Percentiles rank a stretch among this genome's conserved stretches.
phyloP scores from a whole-genome alignment of 495 filamentous ascomycete species.

The Pyrenopolyporus hunteri region DNA sequence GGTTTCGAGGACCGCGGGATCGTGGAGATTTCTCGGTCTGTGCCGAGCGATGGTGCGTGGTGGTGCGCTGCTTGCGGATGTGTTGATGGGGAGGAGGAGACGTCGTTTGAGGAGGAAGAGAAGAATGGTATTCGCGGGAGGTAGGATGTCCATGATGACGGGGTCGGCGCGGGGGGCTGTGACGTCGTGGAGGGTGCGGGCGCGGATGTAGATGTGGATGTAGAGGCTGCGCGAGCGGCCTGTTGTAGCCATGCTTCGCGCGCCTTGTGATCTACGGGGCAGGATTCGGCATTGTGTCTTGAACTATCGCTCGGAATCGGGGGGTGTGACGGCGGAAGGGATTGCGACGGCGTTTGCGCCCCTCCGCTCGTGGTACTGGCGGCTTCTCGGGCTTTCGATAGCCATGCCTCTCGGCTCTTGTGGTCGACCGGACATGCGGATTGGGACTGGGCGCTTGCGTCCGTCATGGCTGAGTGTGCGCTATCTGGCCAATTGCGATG shows the following conservation, averaged over 20 bases:
- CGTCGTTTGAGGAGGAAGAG: too few species aligned
- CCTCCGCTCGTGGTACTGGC: slow-evolving; percentile 13
- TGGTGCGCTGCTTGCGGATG: slow-evolving; percentile 43
- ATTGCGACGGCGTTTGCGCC: slow-evolving; percentile 18
- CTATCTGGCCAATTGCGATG: too few species aligned
- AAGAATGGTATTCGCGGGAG: slow-evolving; percentile 42
- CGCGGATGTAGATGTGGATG: too few species aligned
- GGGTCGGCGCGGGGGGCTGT: slow-evolving; percentile 10
- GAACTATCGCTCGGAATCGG: slow-evolving; percentile 23
- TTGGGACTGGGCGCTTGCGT: slow-evolving; percentile 14
- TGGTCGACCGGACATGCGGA: slow-evolving; percentile 83
- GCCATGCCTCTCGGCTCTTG: slow-evolving; percentile 82
- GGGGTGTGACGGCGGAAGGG: slow-evolving; percentile 39
- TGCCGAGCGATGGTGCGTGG: slow-evolving; percentile 46
- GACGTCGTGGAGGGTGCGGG: background rate
- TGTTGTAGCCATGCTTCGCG: slow-evolving; percentile 79
- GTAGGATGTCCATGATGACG: slow-evolving; percentile 47
- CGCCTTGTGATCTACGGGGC: slow-evolving; percentile 87
- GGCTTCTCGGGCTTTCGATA: slow-evolving; percentile 56
- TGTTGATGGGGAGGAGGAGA: slow-evolving; percentile 35
- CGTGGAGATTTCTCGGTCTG: slow-evolving; percentile 76
- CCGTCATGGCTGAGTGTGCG: too few species aligned
- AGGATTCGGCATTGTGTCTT: slow-evolving; percentile 51
- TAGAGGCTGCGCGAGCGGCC: slow-evolving; percentile 42
- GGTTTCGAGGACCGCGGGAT: slow-evolving; percentile 72